Evolutionary conservation across 2,329 filamentous ascomycete genomes (phyloP), one percentile per base, ranked within the genome.

Genomic region (Botrytis fabae): DNA sequence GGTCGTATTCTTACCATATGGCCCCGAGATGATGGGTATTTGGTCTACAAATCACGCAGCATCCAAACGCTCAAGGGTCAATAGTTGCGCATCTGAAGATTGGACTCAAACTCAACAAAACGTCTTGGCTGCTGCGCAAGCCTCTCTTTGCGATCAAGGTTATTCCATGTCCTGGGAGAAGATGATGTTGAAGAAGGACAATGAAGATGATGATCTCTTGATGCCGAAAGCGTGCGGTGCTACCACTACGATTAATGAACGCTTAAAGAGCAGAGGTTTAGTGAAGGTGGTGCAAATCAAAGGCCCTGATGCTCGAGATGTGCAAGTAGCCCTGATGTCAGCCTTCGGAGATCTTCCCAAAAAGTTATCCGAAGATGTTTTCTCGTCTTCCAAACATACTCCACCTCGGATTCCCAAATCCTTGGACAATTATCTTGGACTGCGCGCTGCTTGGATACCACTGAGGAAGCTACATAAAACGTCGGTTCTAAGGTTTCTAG

Each of bases 381-480:
- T 75, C 57, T 75, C 74, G 48, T 64, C 73, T 25, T 69, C 75
- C 32, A 69, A 74, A 9, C 76, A 78, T 40, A 72, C 73, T 32
- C 75, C 75, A 54, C 72, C 73, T 2, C 63, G 71, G 1, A 74
- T 78, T 18, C 79, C 79, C 1, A 63, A 73, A 22, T 70, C 72
- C 18, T 62, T 80, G 51, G 75, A 71, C 16, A 72, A 74, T 9
- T 81, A 78, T 75, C 76, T 78, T 59, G 92, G 90, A 9, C 84
- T 95, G 28, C 86, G 87, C 71, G 90, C 91, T 61, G 82, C 88
- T 0, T 93, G 92, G 87, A 86, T 95, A n/a, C 93, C 93, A 8
- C 84, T 95, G 28, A 88, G 92, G 69, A 95, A 95, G 80, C 84
- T 93, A 4, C 89, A 92, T 79, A 93, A 92, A 78, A 91, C 93